Conservation (phyloP, 257 asterid species). For the Mentha longifolia region DNA sequence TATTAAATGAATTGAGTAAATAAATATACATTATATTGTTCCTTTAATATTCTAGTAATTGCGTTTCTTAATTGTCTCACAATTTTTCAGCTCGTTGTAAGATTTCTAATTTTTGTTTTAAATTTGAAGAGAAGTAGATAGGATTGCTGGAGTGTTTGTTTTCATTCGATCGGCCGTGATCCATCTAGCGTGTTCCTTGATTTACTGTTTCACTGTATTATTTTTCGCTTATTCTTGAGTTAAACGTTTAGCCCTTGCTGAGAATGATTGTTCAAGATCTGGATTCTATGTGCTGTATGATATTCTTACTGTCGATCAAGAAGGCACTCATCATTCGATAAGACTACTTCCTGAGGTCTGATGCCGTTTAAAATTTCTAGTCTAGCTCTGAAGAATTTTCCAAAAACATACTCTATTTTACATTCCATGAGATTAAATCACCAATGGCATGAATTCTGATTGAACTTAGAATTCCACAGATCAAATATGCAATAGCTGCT, state of each 20-base stretch:
- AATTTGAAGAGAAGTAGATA: no score
- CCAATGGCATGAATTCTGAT: conserved; percentile 39
- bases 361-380: background rate
- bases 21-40: no score
- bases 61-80: no score
- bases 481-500: conserved; percentile 77
- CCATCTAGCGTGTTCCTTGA: background rate
- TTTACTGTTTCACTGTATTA: background rate
- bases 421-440: conserved; percentile 16
- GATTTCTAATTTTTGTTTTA: no score
- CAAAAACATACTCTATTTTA: no score
- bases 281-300: conserved; percentile 77
- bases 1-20: no score
- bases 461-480: conserved; percentile 51
- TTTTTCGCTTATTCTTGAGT: conserved; percentile 24
- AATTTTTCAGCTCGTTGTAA: no score
- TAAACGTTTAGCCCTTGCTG: conserved; percentile 58
- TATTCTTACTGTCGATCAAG: conserved; percentile 91
- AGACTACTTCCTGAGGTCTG: conserved; percentile 98
- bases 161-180: background rate
- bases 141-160: conserved; percentile 7
- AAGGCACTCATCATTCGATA: conserved; percentile 69
- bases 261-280: conserved; percentile 62
- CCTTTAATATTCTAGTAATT: no score
- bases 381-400: no score